Evolutionary conservation across 345 rosid species (phyloP).

Genomic region (Populus pruinosa): DNA sequence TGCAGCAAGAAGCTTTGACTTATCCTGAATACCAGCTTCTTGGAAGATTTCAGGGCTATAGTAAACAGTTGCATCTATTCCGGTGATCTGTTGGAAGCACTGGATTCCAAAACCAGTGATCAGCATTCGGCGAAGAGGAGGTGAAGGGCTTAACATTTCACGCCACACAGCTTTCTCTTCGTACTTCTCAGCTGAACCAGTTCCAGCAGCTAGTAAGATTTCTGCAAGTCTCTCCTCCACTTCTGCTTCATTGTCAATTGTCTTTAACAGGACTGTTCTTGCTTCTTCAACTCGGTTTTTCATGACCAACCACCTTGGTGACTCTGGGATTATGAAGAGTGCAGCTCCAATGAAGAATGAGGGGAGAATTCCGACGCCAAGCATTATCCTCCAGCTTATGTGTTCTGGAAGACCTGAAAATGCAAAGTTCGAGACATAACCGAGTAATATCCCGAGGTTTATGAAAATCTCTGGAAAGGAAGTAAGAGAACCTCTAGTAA

Average conservation of each 20-base stretch:
- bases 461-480: slow-evolving; percentile 87
- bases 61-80: slow-evolving; percentile 76
- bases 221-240: slow-evolving; percentile 78
- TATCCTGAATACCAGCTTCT: slow-evolving; percentile 56
- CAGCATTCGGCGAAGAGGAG: slow-evolving; percentile 60
- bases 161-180: slow-evolving; percentile 75
- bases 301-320: slow-evolving; percentile 89
- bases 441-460: slow-evolving; percentile 79
- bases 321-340: slow-evolving; percentile 80
- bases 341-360: slow-evolving; percentile 71
- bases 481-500: slow-evolving; percentile 66
- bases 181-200: slow-evolving; percentile 26
- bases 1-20: slow-evolving; percentile 61
- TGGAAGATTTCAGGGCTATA: slow-evolving; percentile 75
- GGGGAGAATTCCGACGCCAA: slow-evolving; percentile 85
- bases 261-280: slow-evolving; percentile 62
- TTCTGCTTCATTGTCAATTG: slow-evolving; percentile 63
- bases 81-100: slow-evolving; percentile 82
- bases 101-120: slow-evolving; percentile 80
- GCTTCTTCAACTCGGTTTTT: slow-evolving; percentile 72
- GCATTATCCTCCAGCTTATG: slow-evolving; percentile 85
- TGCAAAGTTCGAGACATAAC: slow-evolving; percentile 82
- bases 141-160: slow-evolving; percentile 71
- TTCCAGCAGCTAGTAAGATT: slow-evolving; percentile 66
- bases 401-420: slow-evolving; percentile 68